A percentile compares a stretch with the other conserved stretches of the same genome.
Conservation (phyloP, 768 basidiomycete genomes). For the Xerocomus spinulosus region DNA sequence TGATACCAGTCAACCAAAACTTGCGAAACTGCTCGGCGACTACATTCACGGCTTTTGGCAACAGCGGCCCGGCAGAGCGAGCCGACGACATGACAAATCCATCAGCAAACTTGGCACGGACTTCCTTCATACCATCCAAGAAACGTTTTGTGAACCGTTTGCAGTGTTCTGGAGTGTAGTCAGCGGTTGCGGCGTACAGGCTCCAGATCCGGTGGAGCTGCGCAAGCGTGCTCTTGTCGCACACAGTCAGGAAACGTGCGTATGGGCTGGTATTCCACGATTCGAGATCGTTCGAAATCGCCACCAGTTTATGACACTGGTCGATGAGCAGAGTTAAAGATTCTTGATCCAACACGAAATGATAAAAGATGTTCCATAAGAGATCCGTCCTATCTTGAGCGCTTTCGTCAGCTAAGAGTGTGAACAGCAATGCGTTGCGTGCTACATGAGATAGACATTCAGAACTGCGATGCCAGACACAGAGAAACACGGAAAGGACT, state of each 20-base stretch:
- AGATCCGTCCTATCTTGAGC: slow-evolving; percentile 12
- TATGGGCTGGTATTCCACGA: slow-evolving; percentile 28
- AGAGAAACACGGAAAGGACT: neutral
- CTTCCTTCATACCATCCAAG: slow-evolving; percentile 18
- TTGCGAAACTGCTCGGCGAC: slow-evolving; percentile 19
- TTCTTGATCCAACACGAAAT: slow-evolving; percentile 22
- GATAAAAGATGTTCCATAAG: slow-evolving; percentile 33
- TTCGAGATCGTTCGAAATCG: slow-evolving; percentile 12
- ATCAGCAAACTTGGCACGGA: neutral
- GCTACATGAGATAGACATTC: slow-evolving; percentile 9
- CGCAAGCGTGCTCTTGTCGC: slow-evolving; percentile 22
- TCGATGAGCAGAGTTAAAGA: slow-evolving; percentile 23
- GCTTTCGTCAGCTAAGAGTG: slow-evolving; percentile 24
- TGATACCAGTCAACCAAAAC: slow-evolving; percentile 26
- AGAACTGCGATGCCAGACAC: neutral
- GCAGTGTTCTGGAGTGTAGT: slow-evolving; percentile 9
- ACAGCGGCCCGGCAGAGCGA: slow-evolving; percentile 29
- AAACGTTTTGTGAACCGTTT: slow-evolving; percentile 16
- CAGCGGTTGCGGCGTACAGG: slow-evolving; percentile 10
- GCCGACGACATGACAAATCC: slow-evolving; percentile 5
- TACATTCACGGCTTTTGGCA: slow-evolving; percentile 4
- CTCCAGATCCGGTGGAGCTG: slow-evolving; percentile 22
- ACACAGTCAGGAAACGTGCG: slow-evolving; percentile 20
- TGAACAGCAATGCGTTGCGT: slow-evolving; percentile 28
- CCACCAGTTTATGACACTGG: slow-evolving; percentile 25